These are phyloP conservation scores for Candolleomyces aberdarensis DNA, from an alignment of 768 basidiomycete genomes.

Conservation along the genomic window DNA sequence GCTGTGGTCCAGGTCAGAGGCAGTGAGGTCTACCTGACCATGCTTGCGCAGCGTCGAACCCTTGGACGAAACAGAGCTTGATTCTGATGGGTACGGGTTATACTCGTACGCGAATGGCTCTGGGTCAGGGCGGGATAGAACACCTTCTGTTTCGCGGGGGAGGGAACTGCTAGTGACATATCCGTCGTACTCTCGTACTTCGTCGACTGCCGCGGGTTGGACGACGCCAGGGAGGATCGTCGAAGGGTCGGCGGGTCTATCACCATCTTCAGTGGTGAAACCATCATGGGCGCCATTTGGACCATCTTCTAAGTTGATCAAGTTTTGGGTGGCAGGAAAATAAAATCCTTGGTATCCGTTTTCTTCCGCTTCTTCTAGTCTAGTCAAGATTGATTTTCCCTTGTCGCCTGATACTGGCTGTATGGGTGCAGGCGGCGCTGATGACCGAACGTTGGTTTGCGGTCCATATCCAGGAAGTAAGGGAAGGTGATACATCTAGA, in stretches of 20 bases:
- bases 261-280: neutral
- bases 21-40: neutral
- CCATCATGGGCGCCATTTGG: neutral
- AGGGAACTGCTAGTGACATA: slow-evolving; percentile 10
- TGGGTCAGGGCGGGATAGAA: neutral
- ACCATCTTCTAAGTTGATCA: neutral
- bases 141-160: neutral
- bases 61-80: neutral
- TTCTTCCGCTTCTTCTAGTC: slow-evolving; percentile 85
- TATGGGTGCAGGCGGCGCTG: slow-evolving; percentile 46
- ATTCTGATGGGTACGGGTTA: neutral
- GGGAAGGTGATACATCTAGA: slow-evolving; percentile 87
- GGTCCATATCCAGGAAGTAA: slow-evolving; percentile 89
- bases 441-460: slow-evolving; percentile 82
- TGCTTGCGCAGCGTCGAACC: neutral
- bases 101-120: slow-evolving; percentile 3
- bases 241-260: neutral
- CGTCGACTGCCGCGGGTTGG: slow-evolving; percentile 3
- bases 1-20: neutral
- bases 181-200: slow-evolving; percentile 9
- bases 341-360: slow-evolving; percentile 87
- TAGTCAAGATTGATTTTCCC: slow-evolving; percentile 48
- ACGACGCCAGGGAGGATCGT: slow-evolving; percentile 1
- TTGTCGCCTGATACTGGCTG: slow-evolving; percentile 26
- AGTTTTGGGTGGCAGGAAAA: slow-evolving; percentile 42